Evolutionary conservation across 1,284 basidiomycete species (phyloP).

Genomic region (Cyathus pygmaeus): DNA sequence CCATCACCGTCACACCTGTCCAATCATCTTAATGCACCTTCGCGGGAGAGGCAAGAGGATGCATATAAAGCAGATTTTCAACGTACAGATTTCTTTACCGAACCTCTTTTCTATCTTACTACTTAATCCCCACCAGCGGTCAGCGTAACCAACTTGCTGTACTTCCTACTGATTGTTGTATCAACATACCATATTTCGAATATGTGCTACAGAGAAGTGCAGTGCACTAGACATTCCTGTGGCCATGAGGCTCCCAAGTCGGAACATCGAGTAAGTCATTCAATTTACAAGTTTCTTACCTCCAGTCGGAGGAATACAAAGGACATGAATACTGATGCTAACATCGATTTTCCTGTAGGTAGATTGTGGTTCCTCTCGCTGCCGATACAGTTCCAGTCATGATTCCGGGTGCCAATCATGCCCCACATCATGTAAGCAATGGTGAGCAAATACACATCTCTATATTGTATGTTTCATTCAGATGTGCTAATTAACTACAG

Average conservation of each 20-base stretch:
- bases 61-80: too few species aligned
- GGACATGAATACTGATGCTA: background rate
- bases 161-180: too few species aligned
- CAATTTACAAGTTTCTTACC: background rate
- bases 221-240: background rate
- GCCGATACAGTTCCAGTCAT: background rate
- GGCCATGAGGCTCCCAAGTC: background rate
- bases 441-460: background rate
- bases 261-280: background rate
- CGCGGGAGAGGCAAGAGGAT: too few species aligned
- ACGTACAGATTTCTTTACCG: too few species aligned
- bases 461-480: too few species aligned
- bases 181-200: background rate
- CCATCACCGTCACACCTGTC: too few species aligned
- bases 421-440: background rate
- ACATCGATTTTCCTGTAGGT: background rate
- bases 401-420: background rate
- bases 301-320: background rate
- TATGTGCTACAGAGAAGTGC: background rate
- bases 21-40: too few species aligned
- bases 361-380: background rate
- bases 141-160: too few species aligned
- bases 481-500: background rate
- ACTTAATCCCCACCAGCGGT: too few species aligned
- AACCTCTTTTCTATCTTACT: too few species aligned